A percentile compares a stretch with the other conserved stretches of the same genome.
phyloP scores from a whole-genome alignment of 1,284 basidiomycete species.

The Ceratobasidium sp. region DNA sequence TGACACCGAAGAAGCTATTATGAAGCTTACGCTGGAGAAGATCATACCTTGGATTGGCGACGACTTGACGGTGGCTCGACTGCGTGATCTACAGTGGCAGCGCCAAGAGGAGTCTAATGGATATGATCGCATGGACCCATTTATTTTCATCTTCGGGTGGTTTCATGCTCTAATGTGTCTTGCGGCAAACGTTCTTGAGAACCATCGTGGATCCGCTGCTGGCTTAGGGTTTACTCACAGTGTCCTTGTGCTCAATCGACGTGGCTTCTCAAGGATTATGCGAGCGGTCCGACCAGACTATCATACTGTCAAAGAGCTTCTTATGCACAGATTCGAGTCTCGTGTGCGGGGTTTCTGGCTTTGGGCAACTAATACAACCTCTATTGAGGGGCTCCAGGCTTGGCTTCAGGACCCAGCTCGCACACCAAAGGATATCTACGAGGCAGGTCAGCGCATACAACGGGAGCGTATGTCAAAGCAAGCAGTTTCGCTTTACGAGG shows the following conservation, averaged over 20 bases:
- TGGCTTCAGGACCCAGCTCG: background rate
- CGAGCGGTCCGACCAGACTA: background rate
- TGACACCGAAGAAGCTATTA: background rate
- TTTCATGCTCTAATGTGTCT: background rate
- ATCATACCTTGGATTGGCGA: conserved; percentile 1
- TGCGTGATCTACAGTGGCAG: background rate
- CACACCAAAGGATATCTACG: background rate
- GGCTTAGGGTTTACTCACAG: background rate
- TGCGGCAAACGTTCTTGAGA: background rate
- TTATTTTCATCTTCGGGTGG: conserved; percentile 1
- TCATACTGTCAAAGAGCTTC: background rate
- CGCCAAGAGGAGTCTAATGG: background rate
- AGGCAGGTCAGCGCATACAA: background rate
- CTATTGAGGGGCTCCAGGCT: background rate
- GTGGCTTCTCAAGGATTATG: conserved; percentile 2
- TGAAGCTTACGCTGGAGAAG: background rate
- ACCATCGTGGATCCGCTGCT: background rate
- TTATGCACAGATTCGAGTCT: background rate
- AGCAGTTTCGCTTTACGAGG: background rate
- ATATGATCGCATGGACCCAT: background rate
- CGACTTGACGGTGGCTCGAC: background rate
- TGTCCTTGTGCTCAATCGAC: background rate
- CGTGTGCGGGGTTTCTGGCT: background rate
- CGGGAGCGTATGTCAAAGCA: background rate
- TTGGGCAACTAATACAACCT: background rate